Percentiles rank a stretch among this genome's conserved stretches.
These are phyloP conservation scores for Leccinum huronense DNA, from an alignment of 1,284 basidiomycete species.

Conservation along the genomic window DNA sequence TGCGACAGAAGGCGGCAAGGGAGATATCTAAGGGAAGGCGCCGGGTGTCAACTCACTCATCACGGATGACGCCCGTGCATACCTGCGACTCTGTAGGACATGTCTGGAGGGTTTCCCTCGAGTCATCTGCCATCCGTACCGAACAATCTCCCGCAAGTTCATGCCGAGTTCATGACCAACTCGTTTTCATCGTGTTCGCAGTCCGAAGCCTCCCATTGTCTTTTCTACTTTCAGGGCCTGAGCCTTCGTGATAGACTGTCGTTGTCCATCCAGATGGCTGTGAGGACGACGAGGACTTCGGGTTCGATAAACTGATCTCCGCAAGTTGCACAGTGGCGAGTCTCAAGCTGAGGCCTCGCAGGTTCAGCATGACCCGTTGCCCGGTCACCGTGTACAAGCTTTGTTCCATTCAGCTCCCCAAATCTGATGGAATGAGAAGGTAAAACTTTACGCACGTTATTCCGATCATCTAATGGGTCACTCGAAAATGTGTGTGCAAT, in stretches of 20 bases:
- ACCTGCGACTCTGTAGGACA: slow-evolving; percentile 87
- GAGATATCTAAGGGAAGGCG: slow-evolving; percentile 72
- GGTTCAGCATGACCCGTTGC: neutral
- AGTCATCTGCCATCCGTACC: neutral
- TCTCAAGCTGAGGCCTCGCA: neutral
- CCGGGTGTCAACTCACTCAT: slow-evolving; percentile 8
- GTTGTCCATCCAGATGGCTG: neutral
- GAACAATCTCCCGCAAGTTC: neutral
- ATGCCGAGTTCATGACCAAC: neutral
- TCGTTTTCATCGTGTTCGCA: neutral
- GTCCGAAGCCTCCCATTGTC: neutral
- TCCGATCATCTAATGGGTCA: neutral
- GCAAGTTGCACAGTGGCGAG: neutral
- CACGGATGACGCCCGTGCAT: slow-evolving; percentile 17
- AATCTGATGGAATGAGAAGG: neutral
- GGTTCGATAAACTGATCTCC: neutral
- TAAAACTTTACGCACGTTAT: neutral
- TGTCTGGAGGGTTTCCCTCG: slow-evolving; percentile 38
- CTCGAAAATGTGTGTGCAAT: neutral
- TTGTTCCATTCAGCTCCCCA: neutral
- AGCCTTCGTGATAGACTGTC: neutral
- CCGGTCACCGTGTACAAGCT: neutral
- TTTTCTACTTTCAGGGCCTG: neutral
- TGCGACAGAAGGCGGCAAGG: slow-evolving; percentile 95
- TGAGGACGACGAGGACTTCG: neutral